phyloP scores from a whole-genome alignment of 1,139 yeast species.

The Wickerhamomyces sp. region DNA sequence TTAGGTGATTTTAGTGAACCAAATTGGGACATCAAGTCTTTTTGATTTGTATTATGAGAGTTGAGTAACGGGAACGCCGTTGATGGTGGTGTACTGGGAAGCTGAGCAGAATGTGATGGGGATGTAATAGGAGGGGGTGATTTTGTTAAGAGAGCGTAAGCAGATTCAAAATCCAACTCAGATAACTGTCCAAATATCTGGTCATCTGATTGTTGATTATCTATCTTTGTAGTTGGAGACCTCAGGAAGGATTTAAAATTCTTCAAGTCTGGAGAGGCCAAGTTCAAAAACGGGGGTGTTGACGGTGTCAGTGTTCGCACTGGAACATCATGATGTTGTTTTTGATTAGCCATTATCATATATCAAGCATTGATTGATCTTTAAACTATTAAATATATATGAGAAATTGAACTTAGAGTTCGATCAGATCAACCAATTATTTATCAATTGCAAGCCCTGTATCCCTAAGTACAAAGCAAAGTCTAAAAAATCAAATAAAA shows the following conservation, averaged over 20 bases:
- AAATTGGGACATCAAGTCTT: neutral
- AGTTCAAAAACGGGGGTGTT: constrained; percentile 11
- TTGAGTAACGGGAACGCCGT: too few species aligned
- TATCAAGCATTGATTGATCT: too few species aligned
- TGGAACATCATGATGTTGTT: neutral
- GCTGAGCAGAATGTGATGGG: neutral
- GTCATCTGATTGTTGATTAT: neutral
- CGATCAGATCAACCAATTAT: too few species aligned
- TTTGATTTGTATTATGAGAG: too few species aligned
- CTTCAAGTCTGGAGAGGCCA: constrained; percentile 14
- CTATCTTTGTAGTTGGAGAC: constrained; percentile 6
- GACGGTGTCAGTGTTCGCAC: constrained; percentile 8
- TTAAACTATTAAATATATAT: too few species aligned
- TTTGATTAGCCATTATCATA: neutral
- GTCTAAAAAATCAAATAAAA: too few species aligned
- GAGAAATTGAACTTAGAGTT: too few species aligned
- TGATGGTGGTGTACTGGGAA: too few species aligned
- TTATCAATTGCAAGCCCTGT: too few species aligned
- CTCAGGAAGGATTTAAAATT: constrained; percentile 6
- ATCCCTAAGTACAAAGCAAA: too few species aligned
- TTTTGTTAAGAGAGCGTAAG: constrained; percentile 21
- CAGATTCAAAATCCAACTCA: constrained; percentile 24
- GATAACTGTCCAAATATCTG: constrained; percentile 7
- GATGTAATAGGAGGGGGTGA: constrained; percentile 12
- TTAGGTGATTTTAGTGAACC: neutral